Evolutionary conservation across 371 early-diverging fungal species (phyloP).

Genomic region (Funneliformis caledonium): DNA sequence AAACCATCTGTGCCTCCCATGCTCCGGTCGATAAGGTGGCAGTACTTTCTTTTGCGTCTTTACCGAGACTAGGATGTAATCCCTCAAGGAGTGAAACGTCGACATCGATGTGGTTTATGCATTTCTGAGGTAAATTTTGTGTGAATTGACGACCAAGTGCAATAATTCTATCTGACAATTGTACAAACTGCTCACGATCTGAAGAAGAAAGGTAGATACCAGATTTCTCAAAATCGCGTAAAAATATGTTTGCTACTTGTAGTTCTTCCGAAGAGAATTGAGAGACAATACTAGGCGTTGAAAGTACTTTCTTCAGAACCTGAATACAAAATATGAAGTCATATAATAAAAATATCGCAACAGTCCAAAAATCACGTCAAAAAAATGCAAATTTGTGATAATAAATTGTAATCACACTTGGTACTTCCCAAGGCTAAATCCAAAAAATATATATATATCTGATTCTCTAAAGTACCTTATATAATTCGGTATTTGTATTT

Average conservation of each 20-base stretch:
- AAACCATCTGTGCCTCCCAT: slow-evolving; percentile 60
- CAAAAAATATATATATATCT: neutral
- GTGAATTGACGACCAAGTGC: slow-evolving; percentile 78
- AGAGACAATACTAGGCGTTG: slow-evolving; percentile 57
- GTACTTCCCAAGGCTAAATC: neutral
- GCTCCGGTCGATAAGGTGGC: slow-evolving; percentile 59
- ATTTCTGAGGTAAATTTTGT: slow-evolving; percentile 44
- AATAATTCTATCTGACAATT: slow-evolving; percentile 81
- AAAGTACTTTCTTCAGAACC: slow-evolving; percentile 69
- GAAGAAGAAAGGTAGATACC: slow-evolving; percentile 84
- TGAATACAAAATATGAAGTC: slow-evolving; percentile 41
- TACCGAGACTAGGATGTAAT: slow-evolving; percentile 42
- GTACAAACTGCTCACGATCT: slow-evolving; percentile 76
- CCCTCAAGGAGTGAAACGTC: slow-evolving; percentile 47
- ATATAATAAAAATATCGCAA: neutral
- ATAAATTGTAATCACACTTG: neutral
- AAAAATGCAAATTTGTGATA: neutral
- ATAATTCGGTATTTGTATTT: slow-evolving; percentile 88
- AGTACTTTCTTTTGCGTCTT: slow-evolving; percentile 45
- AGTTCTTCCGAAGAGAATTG: slow-evolving; percentile 71
- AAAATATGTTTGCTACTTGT: slow-evolving; percentile 80
- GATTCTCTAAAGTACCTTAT: slow-evolving; percentile 58
- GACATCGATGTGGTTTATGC: slow-evolving; percentile 46
- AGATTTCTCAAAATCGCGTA: slow-evolving; percentile 92
- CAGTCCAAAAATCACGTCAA: neutral